Evolutionary conservation across 2,329 filamentous ascomycete species (phyloP), one percentile per base, ranked within the genome.

Genomic region (Trichoderma sp.): DNA sequence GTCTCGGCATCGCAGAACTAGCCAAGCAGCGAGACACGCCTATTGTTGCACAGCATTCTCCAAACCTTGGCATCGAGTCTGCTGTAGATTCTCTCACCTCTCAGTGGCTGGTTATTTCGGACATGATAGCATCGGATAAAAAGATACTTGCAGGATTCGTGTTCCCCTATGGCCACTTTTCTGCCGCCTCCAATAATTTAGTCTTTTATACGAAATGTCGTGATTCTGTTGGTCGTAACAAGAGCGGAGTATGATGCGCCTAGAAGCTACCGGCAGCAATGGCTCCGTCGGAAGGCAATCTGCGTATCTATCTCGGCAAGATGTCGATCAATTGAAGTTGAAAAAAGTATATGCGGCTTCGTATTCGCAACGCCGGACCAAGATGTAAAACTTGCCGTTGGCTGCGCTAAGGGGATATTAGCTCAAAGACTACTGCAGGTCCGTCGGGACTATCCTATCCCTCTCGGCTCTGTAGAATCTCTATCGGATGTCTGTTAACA

Each of bases 381-480:
- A 45, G 31, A 33, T 24, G 21, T 4, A 21, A 45, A 24, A 33
- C 5, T 21, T 21, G 41, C 27, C n/a, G 59, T 62, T 24, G 27
- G 56, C 27, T 33, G 29, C 38, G 41, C 68, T 35, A 64, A 2
- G 41, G 35, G 3, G 7, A 62, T 12, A 35, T 41, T 72, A 72
- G 59, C 68, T 45, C 29, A 63, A 62, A 63, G 67, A 50, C 68
- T 72, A 72, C 68, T 72, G 68, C 59, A 72, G 68, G 68, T 72
- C 68, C 68, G 16, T 41, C 59, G 24, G 59, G 29, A 21, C 8
- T 14, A 21, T 63, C 18, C 60, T 14, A 21, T 63, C 29, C 60
- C 56, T 12, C 9, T 63, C n/a, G 3, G 11, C 50, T 56, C 50
- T 24, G 1, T 3, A 6, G 50, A 14, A 6, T 53, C 9, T 12